Percentiles rank a stretch among this genome's conserved stretches.
Evolutionary conservation across 768 basidiomycete species (phyloP).

Genomic region (Suillus hirtellus): DNA sequence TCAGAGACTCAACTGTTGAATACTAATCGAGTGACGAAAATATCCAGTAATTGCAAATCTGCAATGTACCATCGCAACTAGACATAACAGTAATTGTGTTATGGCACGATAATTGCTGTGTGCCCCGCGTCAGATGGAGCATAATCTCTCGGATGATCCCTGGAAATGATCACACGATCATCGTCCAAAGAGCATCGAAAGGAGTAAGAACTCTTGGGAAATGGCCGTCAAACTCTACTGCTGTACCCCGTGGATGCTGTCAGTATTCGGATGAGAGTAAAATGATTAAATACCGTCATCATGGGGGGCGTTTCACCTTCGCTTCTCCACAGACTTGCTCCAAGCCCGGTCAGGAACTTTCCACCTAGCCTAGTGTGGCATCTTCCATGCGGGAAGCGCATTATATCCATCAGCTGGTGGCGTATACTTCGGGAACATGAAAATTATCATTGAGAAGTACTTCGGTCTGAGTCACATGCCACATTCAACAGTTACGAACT

Average conservation of each 20-base stretch:
- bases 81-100: background rate
- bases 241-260: background rate
- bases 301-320: background rate
- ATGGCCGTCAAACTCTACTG: background rate
- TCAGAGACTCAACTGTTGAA: background rate
- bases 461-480: background rate
- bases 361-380: background rate
- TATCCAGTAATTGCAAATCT: background rate
- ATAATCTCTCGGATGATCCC: constrained; percentile 1
- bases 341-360: background rate
- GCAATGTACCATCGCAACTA: background rate
- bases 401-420: background rate
- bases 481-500: too few relatives aligned
- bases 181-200: background rate
- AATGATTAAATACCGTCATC: background rate
- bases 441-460: background rate
- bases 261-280: background rate
- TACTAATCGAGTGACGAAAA: background rate
- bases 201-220: background rate
- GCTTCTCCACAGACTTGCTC: background rate
- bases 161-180: background rate
- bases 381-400: background rate
- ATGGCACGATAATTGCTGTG: background rate
- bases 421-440: background rate
- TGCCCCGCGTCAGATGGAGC: background rate